Evolutionary conservation across 1,139 yeast genomes (phyloP).

Genomic region (Eremothecium sinecaudum): DNA sequence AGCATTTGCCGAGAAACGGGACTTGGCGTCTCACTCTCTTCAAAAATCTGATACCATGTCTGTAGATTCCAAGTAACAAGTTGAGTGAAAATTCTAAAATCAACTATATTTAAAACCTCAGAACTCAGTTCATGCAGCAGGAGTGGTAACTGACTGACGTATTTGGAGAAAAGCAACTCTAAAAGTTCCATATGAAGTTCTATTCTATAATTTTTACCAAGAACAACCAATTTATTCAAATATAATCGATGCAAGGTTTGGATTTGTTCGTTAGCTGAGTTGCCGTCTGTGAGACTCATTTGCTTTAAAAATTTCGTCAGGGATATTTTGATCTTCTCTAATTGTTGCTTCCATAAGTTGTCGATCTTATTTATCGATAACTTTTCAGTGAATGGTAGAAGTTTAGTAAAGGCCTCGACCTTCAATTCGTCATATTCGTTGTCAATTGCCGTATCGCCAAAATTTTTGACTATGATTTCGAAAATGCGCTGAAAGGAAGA

Average conservation of each 20-base stretch:
- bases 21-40: conserved; percentile 7
- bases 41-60: conserved; percentile 22
- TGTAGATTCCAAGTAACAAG: conserved; percentile 25
- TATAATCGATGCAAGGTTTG: conserved; percentile 11
- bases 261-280: conserved; percentile 11
- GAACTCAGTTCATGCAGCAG: conserved; percentile 10
- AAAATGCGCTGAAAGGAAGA: conserved; percentile 16
- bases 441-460: conserved; percentile 16
- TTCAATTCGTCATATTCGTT: conserved; percentile 11
- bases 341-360: conserved; percentile 22
- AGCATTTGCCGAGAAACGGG: conserved; percentile 7
- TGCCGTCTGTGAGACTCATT: conserved; percentile 4
- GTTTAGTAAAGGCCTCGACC: conserved; percentile 15
- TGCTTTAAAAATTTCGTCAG: conserved; percentile 20
- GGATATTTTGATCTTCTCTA: conserved; percentile 18
- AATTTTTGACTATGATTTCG: conserved; percentile 17
- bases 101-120: conserved; percentile 13
- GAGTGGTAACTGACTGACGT: conserved; percentile 14
- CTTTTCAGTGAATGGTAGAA: conserved; percentile 17
- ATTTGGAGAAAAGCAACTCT: conserved; percentile 14
- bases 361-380: conserved; percentile 18
- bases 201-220: conserved; percentile 23
- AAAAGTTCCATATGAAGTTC: conserved; percentile 20
- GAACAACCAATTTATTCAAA: conserved; percentile 23
- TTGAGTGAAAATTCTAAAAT: conserved; percentile 23